These are phyloP conservation scores for Cercis canadensis DNA, from an alignment of 306 rosid genomes.

Conservation along the genomic window DNA sequence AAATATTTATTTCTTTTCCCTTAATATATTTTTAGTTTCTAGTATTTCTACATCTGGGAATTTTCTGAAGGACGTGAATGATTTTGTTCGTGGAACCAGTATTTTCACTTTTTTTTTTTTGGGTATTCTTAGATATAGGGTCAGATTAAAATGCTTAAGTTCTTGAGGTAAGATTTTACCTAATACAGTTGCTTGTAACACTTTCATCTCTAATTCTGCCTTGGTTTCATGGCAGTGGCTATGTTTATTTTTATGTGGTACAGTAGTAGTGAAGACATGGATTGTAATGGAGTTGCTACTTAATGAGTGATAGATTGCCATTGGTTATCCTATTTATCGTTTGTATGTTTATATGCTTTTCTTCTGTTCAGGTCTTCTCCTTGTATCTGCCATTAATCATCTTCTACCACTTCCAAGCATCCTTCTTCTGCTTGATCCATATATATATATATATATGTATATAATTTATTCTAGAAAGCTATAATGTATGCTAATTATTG, in stretches of 20 bases:
- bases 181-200: conserved; percentile 2
- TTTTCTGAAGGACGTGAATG: conserved; percentile 1
- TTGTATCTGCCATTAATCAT: conserved; percentile 2
- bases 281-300: conserved; percentile 20
- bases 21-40: conserved; percentile 22
- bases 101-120: background rate
- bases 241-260: background rate
- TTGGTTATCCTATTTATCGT: conserved; percentile 19
- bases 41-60: conserved; percentile 15
- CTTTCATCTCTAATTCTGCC: background rate
- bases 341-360: conserved; percentile 8
- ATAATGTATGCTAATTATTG: conserved; percentile 22
- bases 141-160: conserved; percentile 21
- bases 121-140: background rate
- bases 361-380: conserved; percentile 9
- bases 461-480: conserved; percentile 18
- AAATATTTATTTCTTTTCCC: no score
- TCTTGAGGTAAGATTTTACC: conserved; percentile 4
- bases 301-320: conserved; percentile 12
- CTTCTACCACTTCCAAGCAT: no score
- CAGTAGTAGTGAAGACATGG: background rate
- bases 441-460: no score
- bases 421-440: conserved; percentile 36
- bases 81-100: conserved; percentile 19
- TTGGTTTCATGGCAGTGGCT: conserved; percentile 13